phyloP scores from a whole-genome alignment of 495 filamentous ascomycete genomes.

The Penicillium daleae region DNA sequence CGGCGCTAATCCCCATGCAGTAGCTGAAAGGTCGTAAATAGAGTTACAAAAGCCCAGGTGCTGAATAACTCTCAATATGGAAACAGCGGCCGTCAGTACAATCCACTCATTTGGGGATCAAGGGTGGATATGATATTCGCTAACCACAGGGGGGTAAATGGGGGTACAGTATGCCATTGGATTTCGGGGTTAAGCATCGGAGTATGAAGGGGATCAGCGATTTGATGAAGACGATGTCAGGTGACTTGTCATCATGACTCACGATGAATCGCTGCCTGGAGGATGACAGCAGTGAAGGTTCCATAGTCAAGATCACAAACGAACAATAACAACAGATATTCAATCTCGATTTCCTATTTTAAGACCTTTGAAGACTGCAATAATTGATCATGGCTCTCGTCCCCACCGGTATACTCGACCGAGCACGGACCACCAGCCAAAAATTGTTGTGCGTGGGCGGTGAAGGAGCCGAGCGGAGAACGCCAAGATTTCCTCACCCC shows the following conservation, averaged over 20 bases:
- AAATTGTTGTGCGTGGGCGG: slow-evolving; percentile 34
- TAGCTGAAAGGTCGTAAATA: slow-evolving; percentile 1
- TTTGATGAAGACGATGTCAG: neutral
- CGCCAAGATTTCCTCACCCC: slow-evolving; percentile 49
- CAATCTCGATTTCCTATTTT: neutral
- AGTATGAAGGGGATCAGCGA: neutral
- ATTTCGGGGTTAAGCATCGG: slow-evolving; percentile 1
- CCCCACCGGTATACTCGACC: neutral
- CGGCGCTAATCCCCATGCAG: slow-evolving; percentile 11
- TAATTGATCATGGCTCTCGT: neutral
- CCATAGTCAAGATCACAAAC: neutral
- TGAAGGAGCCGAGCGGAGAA: slow-evolving; percentile 45
- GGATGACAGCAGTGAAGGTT: neutral
- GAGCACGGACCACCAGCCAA: slow-evolving; percentile 23
- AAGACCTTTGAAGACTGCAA: neutral
- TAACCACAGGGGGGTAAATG: neutral
- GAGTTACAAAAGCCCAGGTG: neutral
- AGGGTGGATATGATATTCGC: neutral
- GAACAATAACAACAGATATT: neutral
- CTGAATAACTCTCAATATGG: neutral
- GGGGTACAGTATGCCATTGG: neutral
- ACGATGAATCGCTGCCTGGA: slow-evolving; percentile 1
- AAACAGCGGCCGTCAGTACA: no score
- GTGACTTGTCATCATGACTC: slow-evolving; percentile 4
- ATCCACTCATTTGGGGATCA: neutral